Base-by-base conservation (phyloP, 495 filamentous ascomycete genomes). In the Talaromyces ruber region DNA sequence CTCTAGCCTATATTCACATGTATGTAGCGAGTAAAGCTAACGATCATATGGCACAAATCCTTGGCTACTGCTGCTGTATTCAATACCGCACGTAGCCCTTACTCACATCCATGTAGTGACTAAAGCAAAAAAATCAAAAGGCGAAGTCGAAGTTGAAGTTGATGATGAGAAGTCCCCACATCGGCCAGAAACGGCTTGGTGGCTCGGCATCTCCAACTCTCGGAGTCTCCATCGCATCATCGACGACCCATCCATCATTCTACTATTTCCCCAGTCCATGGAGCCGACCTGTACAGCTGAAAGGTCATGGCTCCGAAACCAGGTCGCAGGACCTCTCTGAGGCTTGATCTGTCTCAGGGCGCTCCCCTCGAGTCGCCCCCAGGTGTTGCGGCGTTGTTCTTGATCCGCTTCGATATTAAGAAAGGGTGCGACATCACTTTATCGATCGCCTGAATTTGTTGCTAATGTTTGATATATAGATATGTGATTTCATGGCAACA, bases 401-500 rank as follows among this genome's bases (percentile, higher is more conserved):
- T 93, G 58, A 91, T 93, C 68, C 82, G 86, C 69, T 95, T 95
- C 77, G 91, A 95, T 69, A 88, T 89, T 71, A 90, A 91, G 70
- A 84, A 88, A 68, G 90, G 90, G 75, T 94, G 83, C 73, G 50
- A 25, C 22, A 6, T 21, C 11, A 28, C 12, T 39, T 16, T 16
- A 39, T 39, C 14, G 9, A 39, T 32, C 34, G 47, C 12, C 12
- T 11, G 29, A 9, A 45, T 18, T 8, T 12, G 58, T 12, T 12
- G 43, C 51, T 59, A 51, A 67, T 68, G 56, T 63, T 60, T 34
- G 57, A 30, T 21, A 26, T 43, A 29, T 64, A 88, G 87, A 63
- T 89, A 90, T 71, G 93, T 90, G 62, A 88, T 97, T 64, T 85
- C 84, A 12, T 97, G 93, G 93, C 89, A 94, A 70, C 84, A 82